Conservation (phyloP, 2,329 filamentous ascomycete species). For the Cladobotryum mycophilum region DNA sequence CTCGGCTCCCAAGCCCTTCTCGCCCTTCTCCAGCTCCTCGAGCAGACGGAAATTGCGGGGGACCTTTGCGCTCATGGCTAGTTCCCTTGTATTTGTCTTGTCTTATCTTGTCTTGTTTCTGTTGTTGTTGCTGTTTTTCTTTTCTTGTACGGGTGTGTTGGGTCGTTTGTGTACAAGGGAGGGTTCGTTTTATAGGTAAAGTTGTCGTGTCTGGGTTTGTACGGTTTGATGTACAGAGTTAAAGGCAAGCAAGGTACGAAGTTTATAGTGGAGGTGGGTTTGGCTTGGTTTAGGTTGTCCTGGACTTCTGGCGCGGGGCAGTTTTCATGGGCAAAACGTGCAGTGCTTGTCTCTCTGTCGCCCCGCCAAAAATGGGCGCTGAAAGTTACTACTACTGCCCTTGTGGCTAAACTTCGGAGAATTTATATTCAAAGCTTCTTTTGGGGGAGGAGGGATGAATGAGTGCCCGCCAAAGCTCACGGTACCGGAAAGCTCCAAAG, state of each 20-base stretch:
- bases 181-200: too few relatives aligned
- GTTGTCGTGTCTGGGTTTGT: too few relatives aligned
- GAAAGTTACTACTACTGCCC: not conserved
- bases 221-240: too few relatives aligned
- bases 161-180: too few relatives aligned
- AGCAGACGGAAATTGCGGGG: slow-evolving; percentile 94
- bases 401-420: too few relatives aligned
- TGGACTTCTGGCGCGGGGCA: slow-evolving; percentile 12
- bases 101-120: not conserved
- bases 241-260: too few relatives aligned
- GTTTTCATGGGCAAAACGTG: slow-evolving; percentile 14
- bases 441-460: too few relatives aligned
- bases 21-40: slow-evolving; percentile 97
- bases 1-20: slow-evolving; percentile 94
- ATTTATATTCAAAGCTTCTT: too few relatives aligned
- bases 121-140: not conserved
- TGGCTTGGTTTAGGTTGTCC: too few relatives aligned
- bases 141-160: too few relatives aligned
- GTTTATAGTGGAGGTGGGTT: not conserved
- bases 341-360: slow-evolving; percentile 3
- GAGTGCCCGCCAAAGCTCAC: slow-evolving; percentile 1
- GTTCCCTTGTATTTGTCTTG: too few relatives aligned
- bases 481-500: not conserved
- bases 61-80: slow-evolving; percentile 50
- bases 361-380: not conserved